A percentile compares a stretch with the other conserved stretches of the same genome.
These are phyloP conservation scores for Venturia effusa DNA, from an alignment of 2,329 filamentous ascomycete genomes.

Conservation along the genomic window DNA sequence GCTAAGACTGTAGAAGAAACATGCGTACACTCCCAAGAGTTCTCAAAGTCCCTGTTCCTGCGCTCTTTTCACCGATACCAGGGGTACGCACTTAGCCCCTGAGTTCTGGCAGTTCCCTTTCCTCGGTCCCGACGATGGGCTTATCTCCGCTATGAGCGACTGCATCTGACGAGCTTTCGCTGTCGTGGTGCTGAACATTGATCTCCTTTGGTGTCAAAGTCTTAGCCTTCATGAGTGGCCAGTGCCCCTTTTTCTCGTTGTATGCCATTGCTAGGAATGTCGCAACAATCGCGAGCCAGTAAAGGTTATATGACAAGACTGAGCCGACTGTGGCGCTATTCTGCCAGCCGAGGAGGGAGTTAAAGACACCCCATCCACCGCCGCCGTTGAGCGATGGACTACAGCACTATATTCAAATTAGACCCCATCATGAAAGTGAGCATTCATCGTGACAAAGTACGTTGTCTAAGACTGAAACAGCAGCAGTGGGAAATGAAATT, in stretches of 20 bases:
- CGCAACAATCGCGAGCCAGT: slow-evolving; percentile 65
- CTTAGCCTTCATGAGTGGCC: slow-evolving; percentile 32
- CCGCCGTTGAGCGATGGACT: slow-evolving; percentile 62
- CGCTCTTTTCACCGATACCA: no score
- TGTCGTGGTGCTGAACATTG: not conserved
- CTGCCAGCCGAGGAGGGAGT: slow-evolving; percentile 74
- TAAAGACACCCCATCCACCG: slow-evolving; percentile 79
- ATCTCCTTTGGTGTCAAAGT: not conserved
- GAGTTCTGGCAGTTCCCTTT: not conserved
- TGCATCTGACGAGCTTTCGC: not conserved
- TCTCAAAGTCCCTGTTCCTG: no score
- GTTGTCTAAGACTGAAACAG: not conserved
- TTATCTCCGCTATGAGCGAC: not conserved
- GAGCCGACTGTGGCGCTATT: slow-evolving; percentile 84
- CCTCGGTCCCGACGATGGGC: not conserved
- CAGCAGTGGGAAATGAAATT: no score
- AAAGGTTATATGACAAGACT: slow-evolving; percentile 77
- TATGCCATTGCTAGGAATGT: slow-evolving; percentile 56
- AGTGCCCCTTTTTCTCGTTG: slow-evolving; percentile 47
- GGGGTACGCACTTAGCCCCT: not conserved
- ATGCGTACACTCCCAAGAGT: no score
- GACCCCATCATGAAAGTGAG: not conserved
- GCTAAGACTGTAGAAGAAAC: no score
- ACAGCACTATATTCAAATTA: slow-evolving; percentile 49
- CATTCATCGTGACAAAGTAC: not conserved